A percentile compares a stretch with the other conserved stretches of the same genome.
These are phyloP conservation scores for Monosporascus sp. DNA, from an alignment of 2,329 filamentous ascomycete genomes.

Conservation along the genomic window DNA sequence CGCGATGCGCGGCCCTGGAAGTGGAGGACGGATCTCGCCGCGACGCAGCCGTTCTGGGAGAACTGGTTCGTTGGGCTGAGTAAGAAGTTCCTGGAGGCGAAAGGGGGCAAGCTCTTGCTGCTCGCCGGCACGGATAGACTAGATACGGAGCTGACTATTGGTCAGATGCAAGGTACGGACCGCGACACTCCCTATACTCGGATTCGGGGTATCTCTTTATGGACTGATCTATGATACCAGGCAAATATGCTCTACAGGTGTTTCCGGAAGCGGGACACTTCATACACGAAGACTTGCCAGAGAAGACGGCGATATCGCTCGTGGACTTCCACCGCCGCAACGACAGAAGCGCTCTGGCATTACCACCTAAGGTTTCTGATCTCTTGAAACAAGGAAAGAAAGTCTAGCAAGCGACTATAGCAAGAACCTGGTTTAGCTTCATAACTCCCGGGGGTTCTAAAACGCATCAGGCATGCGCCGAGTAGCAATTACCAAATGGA, in stretches of 20 bases:
- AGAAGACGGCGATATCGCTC: slow-evolving; percentile 78
- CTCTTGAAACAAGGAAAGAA: slow-evolving; percentile 58
- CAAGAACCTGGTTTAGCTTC: background rate
- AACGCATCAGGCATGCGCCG: too few species aligned
- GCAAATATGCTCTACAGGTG: slow-evolving; percentile 93
- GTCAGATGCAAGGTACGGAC: slow-evolving; percentile 29
- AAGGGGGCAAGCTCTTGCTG: slow-evolving; percentile 45
- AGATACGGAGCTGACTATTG: slow-evolving; percentile 31
- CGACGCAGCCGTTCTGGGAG: slow-evolving; percentile 89
- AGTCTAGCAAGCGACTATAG: slow-evolving; percentile 29
- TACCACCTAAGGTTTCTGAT: slow-evolving; percentile 88
- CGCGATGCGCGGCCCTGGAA: slow-evolving; percentile 52
- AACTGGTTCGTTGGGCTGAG: slow-evolving; percentile 88
- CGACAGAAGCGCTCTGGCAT: slow-evolving; percentile 74
- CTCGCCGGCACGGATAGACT: slow-evolving; percentile 28
- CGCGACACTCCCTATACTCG: background rate
- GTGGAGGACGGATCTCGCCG: slow-evolving; percentile 80
- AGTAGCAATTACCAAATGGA: too few species aligned
- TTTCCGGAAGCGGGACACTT: slow-evolving; percentile 96
- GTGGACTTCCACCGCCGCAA: slow-evolving; percentile 92
- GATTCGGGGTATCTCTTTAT: slow-evolving; percentile 1
- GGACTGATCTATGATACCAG: slow-evolving; percentile 30
- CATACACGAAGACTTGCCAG: slow-evolving; percentile 89
- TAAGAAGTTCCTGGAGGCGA: slow-evolving; percentile 76
- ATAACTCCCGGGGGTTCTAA: too few species aligned